Percentiles rank a stretch among this genome's conserved stretches.
Conservation (phyloP, 164 flowering plant species). For the Houttuynia cordata region DNA sequence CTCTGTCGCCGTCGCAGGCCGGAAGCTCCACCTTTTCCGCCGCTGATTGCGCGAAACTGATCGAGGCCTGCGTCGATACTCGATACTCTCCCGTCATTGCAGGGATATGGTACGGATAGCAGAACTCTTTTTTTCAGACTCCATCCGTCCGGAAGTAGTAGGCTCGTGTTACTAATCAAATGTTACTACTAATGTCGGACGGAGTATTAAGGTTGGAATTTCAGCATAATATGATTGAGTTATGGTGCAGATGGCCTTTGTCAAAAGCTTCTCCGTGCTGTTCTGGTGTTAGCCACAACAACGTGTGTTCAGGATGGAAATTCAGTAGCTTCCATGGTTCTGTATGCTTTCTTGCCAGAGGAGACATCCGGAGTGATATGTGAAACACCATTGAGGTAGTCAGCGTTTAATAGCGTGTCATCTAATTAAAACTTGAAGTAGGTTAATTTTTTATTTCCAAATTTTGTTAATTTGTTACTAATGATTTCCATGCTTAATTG, state of each 20-base stretch:
- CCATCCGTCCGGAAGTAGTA: too few species aligned
- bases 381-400: conserved; percentile 46
- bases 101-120: conserved; percentile 14
- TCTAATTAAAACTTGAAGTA: neutral
- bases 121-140: too few species aligned
- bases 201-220: too few species aligned
- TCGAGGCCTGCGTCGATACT: conserved; percentile 25
- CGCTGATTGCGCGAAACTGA: conserved; percentile 23
- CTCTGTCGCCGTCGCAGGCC: conserved; percentile 30
- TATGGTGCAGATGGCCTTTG: neutral
- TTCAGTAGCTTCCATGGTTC: conserved; percentile 5
- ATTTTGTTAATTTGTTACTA: too few species aligned
- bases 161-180: too few species aligned
- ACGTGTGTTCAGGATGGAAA: conserved; percentile 1
- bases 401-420: neutral
- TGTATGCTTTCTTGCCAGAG: conserved; percentile 21
- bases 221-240: too few species aligned
- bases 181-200: too few species aligned
- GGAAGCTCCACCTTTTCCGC: conserved; percentile 37
- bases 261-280: conserved; percentile 15
- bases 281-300: conserved; percentile 28
- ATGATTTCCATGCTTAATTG: too few species aligned
- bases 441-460: neutral
- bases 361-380: conserved; percentile 17
- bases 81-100: conserved; percentile 27